Percentiles rank a stretch among this genome's conserved stretches.
Evolutionary conservation across 441 rosid species (phyloP).

Genomic region (Gossypium gossypioides): DNA sequence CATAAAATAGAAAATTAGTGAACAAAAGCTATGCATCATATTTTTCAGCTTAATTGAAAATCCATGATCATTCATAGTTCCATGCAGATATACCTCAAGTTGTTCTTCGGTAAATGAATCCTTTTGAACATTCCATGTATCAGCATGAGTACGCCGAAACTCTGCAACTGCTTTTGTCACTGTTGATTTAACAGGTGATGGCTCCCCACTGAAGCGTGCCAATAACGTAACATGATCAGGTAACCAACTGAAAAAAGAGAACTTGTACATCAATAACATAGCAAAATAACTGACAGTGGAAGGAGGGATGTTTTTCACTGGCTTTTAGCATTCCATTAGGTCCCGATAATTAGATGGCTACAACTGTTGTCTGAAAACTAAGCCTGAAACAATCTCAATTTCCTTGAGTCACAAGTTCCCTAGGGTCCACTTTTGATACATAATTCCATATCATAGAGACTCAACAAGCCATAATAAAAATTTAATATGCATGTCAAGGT

Average conservation of each 20-base stretch:
- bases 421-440: not conserved
- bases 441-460: not conserved
- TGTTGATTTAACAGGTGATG: conserved; percentile 80
- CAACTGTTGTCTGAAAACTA: not conserved
- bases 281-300: not conserved
- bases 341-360: not conserved
- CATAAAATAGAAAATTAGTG: conserved; percentile 7
- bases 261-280: not conserved
- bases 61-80: not conserved
- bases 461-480: not conserved
- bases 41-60: not conserved
- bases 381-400: conserved; percentile 3
- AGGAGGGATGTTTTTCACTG: not conserved
- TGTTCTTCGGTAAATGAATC: conserved; percentile 87
- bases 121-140: conserved; percentile 92
- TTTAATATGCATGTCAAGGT: not conserved
- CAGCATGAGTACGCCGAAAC: conserved; percentile 95
- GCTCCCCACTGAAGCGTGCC: conserved; percentile 80
- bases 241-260: conserved; percentile 52
- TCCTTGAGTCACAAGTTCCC: not conserved
- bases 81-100: conserved; percentile 65
- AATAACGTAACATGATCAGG: conserved; percentile 85
- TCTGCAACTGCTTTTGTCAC: conserved; percentile 97
- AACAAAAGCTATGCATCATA: not conserved
- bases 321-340: not conserved